Conservation (phyloP, 441 rosid species). For the Rhodomyrtus psidioides region DNA sequence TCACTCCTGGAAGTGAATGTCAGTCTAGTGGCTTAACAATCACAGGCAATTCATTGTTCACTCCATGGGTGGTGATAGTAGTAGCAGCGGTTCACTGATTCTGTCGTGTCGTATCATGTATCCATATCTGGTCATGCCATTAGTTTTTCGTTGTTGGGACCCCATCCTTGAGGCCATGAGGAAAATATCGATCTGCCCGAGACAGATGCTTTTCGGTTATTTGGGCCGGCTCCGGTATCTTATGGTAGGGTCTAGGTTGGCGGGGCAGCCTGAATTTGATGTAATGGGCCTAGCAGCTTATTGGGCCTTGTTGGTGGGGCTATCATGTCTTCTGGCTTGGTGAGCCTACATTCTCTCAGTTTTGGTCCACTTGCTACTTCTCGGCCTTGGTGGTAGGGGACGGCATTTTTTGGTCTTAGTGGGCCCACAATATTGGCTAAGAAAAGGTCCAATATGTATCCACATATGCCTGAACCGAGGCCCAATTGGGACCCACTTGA, state of each 20-base stretch:
- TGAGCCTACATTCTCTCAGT: not conserved
- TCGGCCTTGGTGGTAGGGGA: not conserved
- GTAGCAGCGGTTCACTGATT: not conserved
- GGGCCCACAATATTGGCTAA: not conserved
- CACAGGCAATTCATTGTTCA: not conserved
- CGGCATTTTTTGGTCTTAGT: not conserved
- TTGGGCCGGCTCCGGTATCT: not conserved
- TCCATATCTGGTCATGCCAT: not conserved
- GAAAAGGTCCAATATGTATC: not conserved
- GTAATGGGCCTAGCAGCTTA: not conserved
- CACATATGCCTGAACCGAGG: not conserved
- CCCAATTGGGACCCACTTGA: not conserved
- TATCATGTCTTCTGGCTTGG: not conserved
- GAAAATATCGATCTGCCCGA: not conserved
- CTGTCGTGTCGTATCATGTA: not conserved
- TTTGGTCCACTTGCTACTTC: not conserved
- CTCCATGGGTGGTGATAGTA: not conserved
- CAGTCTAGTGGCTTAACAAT: not conserved
- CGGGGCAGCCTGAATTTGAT: not conserved
- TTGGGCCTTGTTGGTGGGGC: not conserved
- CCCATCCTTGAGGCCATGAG: not conserved
- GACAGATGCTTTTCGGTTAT: not conserved
- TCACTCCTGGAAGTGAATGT: not conserved
- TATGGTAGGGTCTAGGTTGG: not conserved
- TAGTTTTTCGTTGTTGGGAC: not conserved